These are phyloP conservation scores for Pleurotus cornucopiae DNA, from an alignment of 768 basidiomycete genomes.

Conservation along the genomic window DNA sequence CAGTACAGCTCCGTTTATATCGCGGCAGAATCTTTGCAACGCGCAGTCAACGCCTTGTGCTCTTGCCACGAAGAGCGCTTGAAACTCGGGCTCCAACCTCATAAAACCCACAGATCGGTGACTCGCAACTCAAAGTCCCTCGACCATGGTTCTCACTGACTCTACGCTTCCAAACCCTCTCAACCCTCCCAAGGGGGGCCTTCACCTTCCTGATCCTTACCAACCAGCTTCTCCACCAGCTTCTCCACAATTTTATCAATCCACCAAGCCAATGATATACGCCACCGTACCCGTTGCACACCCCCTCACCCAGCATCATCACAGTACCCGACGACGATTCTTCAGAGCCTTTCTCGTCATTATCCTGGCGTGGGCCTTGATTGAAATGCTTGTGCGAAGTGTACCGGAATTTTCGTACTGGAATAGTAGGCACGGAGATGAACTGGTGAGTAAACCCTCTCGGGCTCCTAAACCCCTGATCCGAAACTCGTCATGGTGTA, in stretches of 20 bases:
- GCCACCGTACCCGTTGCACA: not conserved
- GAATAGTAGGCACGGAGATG: not conserved
- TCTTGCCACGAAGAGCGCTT: not conserved
- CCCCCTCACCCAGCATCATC: not conserved
- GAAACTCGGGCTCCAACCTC: not conserved
- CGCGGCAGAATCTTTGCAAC: not conserved
- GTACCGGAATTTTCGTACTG: not conserved
- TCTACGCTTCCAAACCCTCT: no score
- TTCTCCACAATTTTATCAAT: no score
- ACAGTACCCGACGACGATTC: not conserved
- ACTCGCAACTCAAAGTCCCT: no score
- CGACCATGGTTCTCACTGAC: no score
- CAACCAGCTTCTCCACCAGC: no score
- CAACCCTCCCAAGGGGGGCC: no score
- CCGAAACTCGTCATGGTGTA: not conserved
- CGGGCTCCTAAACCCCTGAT: not conserved
- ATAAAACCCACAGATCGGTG: not conserved
- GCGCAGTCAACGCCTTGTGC: conserved; percentile 2
- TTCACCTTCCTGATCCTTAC: no score
- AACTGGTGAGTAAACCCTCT: not conserved
- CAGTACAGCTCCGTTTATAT: not conserved
- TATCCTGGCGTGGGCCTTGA: not conserved
- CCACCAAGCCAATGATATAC: not conserved
- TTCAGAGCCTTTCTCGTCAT: conserved; percentile 1
- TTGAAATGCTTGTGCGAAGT: not conserved